Conservation (phyloP, 164 flowering plant species). For the Brasenia schreberi region DNA sequence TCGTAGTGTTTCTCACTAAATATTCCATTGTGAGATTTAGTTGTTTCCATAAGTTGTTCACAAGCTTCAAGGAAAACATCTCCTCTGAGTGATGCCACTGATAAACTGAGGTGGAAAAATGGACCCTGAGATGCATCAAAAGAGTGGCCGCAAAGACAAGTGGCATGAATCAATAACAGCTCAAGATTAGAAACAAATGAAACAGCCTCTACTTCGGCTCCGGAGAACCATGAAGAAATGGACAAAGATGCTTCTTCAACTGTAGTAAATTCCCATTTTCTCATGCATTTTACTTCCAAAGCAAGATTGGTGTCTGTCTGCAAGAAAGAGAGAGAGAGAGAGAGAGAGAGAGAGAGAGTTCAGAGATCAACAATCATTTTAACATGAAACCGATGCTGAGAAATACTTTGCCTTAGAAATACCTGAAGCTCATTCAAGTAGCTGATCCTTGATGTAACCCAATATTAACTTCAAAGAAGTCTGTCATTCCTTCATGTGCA, state of each 20-base stretch:
- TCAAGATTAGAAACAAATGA: slow-evolving; percentile 2
- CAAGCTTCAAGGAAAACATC: neutral
- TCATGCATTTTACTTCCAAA: slow-evolving; percentile 21
- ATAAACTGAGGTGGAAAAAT: neutral
- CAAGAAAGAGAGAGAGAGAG: neutral
- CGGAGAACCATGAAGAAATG: slow-evolving; percentile 18
- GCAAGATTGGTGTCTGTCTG: slow-evolving; percentile 27
- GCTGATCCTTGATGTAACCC: too few species aligned
- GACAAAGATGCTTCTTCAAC: slow-evolving; percentile 14
- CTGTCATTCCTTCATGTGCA: too few species aligned
- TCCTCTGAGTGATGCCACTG: neutral
- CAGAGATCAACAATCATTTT: too few species aligned
- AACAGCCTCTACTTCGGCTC: slow-evolving; percentile 10
- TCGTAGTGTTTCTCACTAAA: neutral
- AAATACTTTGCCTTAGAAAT: neutral
- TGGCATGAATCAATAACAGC: neutral
- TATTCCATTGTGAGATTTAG: neutral
- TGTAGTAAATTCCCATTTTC: slow-evolving; percentile 21
- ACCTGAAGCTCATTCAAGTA: slow-evolving; percentile 24
- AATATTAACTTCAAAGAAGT: too few species aligned
- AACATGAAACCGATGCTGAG: neutral
- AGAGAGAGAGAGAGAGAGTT: too few species aligned
- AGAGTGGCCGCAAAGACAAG: neutral
- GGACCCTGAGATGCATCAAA: neutral
- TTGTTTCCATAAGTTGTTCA: neutral